These are phyloP conservation scores for Parathielavia hyrcaniae DNA, from an alignment of 495 filamentous ascomycete genomes.

Conservation along the genomic window DNA sequence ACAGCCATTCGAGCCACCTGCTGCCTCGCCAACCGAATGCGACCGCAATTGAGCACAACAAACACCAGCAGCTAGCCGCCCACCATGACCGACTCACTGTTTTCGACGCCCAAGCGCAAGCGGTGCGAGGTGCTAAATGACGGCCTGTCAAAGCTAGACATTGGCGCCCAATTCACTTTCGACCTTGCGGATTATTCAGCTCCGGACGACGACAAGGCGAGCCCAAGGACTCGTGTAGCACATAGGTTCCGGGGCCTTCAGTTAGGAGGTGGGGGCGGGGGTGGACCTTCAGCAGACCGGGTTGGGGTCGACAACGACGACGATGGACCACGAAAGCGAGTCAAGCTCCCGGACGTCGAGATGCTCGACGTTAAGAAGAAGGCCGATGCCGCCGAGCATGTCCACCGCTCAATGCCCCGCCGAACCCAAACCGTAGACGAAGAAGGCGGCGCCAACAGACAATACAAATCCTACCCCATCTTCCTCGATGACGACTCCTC, in stretches of 20 bases:
- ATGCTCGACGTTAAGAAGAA: constrained; percentile 20
- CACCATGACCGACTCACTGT: constrained; percentile 24
- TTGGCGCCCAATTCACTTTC: constrained; percentile 34
- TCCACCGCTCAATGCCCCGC: not conserved
- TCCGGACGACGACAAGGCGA: constrained; percentile 41
- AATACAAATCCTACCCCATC: constrained; percentile 13
- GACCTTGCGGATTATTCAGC: constrained; percentile 28
- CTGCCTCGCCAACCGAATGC: not conserved
- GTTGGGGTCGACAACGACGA: constrained; percentile 17
- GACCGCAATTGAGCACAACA: constrained; percentile 18
- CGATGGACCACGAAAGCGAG: constrained; percentile 34
- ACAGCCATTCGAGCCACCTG: not conserved
- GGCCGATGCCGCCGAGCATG: not conserved
- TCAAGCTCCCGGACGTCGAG: constrained; percentile 30
- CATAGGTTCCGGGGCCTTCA: constrained; percentile 57
- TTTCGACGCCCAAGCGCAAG: constrained; percentile 47
- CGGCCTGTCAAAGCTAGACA: constrained; percentile 19
- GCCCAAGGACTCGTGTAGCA: constrained; percentile 59
- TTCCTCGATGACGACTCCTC: constrained; percentile 30
- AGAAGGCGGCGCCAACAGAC: not conserved
- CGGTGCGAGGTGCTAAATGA: constrained; percentile 31
- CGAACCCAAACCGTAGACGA: not conserved
- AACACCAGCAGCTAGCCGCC: constrained; percentile 12
- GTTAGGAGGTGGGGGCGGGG: constrained; percentile 47
- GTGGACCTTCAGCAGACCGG: constrained; percentile 26